Base-by-base conservation (phyloP, 352 stramenopile genomes). In the Pythium aquatile region DNA sequence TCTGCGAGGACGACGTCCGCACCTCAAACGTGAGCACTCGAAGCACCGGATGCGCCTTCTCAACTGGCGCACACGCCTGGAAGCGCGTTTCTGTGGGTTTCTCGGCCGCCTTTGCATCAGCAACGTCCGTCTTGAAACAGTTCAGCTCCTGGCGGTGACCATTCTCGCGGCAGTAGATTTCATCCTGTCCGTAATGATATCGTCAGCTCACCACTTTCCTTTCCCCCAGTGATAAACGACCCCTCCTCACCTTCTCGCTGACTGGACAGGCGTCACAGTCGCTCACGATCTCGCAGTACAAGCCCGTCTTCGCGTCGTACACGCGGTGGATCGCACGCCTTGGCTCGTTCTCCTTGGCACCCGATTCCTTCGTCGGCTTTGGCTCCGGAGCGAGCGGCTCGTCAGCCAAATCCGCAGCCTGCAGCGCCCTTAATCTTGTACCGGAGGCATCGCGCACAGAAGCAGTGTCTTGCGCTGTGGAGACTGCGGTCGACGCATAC, bases 21-120 rank as follows among this genome's bases (percentile, higher is more conserved):
- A 94, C 85, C 85, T 94, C 81, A 44, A 94, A 94, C 26, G 84
- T 76, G 26, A 90, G n/a, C 20, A 94, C 80, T 8, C 57, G 68
- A 1, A 78, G 32, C 35, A 81, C 65, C 53, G 74, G 78, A 7
- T 75, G 66, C 13, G 71, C 60, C 24, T 74, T 72, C 33, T 81
- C 72, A n/a, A 61, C 63, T 14, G 74, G 74, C 13, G 72, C 73
- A 52, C 85, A 94, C 10, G 77, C 58, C 42, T 83, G 74, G 48
- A 83, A 94, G 7, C 78, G 74, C 17, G 78, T 79, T 62, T 88
- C 68, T 14, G 69, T 65, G 6, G 54, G 32, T n/a, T 32, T 44
- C 20, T 73, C 46, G 6, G 35, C 32, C 8, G 55, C 48, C 4
- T 70, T 68, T 8, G 60, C 63, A 58, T 78, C 70, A 58, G 14